A percentile compares a stretch with the other conserved stretches of the same genome.
Conservation (phyloP, 1,284 basidiomycete species). For the Ustilago esculenta region DNA sequence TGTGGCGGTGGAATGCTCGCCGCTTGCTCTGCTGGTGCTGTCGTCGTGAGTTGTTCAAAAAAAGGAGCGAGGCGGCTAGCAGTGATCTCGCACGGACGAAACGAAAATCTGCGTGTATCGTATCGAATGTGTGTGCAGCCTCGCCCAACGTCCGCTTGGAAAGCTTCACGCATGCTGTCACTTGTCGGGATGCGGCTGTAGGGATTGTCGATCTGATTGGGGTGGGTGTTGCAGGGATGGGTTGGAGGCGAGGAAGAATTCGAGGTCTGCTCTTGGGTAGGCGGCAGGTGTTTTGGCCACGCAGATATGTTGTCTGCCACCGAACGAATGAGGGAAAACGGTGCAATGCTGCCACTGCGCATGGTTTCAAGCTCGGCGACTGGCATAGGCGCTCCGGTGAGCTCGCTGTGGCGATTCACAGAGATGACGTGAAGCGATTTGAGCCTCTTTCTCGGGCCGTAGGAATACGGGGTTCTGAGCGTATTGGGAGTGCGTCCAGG, state of each 20-base stretch:
- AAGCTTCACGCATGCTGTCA: not conserved
- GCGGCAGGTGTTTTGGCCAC: too few relatives aligned
- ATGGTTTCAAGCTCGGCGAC: slow-evolving; percentile 23
- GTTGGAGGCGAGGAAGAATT: too few relatives aligned
- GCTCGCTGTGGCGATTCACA: slow-evolving; percentile 21
- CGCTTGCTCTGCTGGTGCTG: not conserved
- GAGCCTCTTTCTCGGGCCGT: slow-evolving; percentile 7
- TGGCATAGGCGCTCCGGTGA: slow-evolving; percentile 45
- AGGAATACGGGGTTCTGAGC: slow-evolving; percentile 3
- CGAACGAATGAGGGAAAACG: not conserved
- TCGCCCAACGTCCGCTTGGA: slow-evolving; percentile 7
- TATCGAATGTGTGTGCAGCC: slow-evolving; percentile 49
- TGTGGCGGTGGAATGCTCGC: not conserved
- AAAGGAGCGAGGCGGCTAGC: slow-evolving; percentile 46
- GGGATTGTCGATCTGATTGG: slow-evolving; percentile 4
- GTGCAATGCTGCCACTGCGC: slow-evolving; percentile 30
- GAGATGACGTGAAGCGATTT: slow-evolving; percentile 13
- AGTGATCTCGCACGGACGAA: slow-evolving; percentile 53
- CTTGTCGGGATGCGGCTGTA: slow-evolving; percentile 12
- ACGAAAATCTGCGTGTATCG: slow-evolving; percentile 57
- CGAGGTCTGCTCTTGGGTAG: not conserved
- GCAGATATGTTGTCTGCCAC: too few relatives aligned
- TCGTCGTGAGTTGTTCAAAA: slow-evolving; percentile 38
- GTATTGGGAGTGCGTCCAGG: slow-evolving; percentile 4
- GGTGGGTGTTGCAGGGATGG: too few relatives aligned